Evolutionary conservation across 1,284 basidiomycete genomes (phyloP), one percentile per base, ranked within the genome.

Genomic region (Ustilago xerochloae): DNA sequence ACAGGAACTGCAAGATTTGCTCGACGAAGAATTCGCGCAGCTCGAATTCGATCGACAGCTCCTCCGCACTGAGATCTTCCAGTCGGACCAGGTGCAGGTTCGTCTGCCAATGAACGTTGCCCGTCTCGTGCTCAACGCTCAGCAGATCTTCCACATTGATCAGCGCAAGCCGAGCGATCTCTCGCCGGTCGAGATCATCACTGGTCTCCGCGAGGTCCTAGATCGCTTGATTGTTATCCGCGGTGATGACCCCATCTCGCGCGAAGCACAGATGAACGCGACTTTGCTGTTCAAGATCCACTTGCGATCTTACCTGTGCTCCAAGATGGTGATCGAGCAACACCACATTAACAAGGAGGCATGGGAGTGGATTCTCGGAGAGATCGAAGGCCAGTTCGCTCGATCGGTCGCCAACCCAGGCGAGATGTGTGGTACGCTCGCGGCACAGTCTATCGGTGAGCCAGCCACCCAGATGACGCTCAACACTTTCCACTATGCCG

Each of bases 391-490:
- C 0, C 81, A 84, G 43, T 84, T 83, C 53, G 88, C 92, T 33
- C 93, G 94, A 84, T 93, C 95, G 1, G 83, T 97, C 2, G 94
- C 89, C 24, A 92, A 96, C 81, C 93, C 97, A 0, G 95, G 96
- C 52, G 97, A 99, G 86, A 99, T 99, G 97, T 99, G 97, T 78
- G 97, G 97, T 48, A 98, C 94, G 0, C 89, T 99, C 15, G 92
- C 97, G 35, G 97, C 97, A 0, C 97, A 99, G 86, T 97, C 94
- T 5, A 99, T 99, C 75, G 97, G 97, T 86, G 97, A 99, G 88
- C 97, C 97, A 0, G 97, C 97, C 2, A 99, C 97, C 1, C 97
- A 99, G 85, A 99, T 99, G 97, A 99, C 97, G 32, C 87, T 99
- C 77, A 99, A 99, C 85, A 99, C 97, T 8, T 99, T 99, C 90